Evolutionary conservation across 306 rosid genomes (phyloP), one percentile per base, ranked within the genome.

Genomic region (Pueraria montana): DNA sequence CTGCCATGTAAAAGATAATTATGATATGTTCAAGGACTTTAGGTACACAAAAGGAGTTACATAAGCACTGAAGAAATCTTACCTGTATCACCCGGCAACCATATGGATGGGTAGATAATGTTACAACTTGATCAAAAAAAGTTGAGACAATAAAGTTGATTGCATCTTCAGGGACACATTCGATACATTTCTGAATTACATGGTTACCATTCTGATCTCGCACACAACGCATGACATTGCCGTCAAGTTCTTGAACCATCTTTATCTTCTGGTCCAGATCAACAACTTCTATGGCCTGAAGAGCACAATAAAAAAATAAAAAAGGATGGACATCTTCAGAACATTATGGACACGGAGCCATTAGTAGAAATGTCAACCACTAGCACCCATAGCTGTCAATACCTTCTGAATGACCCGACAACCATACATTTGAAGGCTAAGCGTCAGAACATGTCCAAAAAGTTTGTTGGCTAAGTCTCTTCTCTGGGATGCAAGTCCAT

Each of bases 131-230:
- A 80, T 90, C 98, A 77, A 76, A 93, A 83, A 96, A 96, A 9
- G 97, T 92, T 13, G 97, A 93, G 74, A 96, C 88, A 81, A 96
- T 96, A 74, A 96, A 96, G 65, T 83, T 49, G 79, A 92, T 90
- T 20, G 84, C 89, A 80, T 84, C 87, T 77, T 87, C 89, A 18
- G 87, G 87, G 48, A 84, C 89, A 65, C 96, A 92, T 87, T 96
- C 99, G 68, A 96, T 96, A 80, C 99, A 93, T 81, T 93, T 96
- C 83, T 96, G 98, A 79, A 96, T 87, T 63, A 96, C 99, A 84
- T 96, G 99, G 84, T 96, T 96, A 56, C 99, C 99, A 80, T 96
- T 96, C 86, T 96, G 99, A 90, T 96, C 99, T 20, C 98, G 97
- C 6, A 96, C 98, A 82, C 99, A 93, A 56, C 97, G 99, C 96